Conservation (phyloP, 192 early-diverging fungal species). For the Coemansia pectinata region DNA sequence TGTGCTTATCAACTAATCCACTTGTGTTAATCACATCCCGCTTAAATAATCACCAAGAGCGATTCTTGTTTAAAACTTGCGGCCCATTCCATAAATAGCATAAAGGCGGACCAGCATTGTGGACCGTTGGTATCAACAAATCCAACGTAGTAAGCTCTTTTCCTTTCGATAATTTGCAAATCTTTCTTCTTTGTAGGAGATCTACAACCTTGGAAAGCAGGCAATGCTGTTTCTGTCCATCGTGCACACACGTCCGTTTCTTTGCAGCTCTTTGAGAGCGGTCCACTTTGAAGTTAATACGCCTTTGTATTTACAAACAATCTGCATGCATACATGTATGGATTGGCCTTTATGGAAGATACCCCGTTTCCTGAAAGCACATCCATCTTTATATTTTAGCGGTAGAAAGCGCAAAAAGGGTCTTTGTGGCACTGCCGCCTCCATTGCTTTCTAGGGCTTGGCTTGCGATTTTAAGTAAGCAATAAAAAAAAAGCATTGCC, state of each 20-base stretch:
- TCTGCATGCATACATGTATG: background rate
- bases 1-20: background rate
- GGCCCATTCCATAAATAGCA: background rate
- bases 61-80: background rate
- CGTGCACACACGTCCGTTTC: background rate
- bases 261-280: background rate
- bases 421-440: background rate
- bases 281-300: background rate
- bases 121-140: background rate
- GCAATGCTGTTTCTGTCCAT: background rate
- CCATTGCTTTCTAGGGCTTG: background rate
- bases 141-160: background rate
- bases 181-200: constrained; percentile 1
- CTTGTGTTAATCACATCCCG: background rate
- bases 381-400: background rate
- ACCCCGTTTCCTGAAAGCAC: background rate
- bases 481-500: background rate
- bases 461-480: background rate
- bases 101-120: background rate
- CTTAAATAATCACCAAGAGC: background rate
- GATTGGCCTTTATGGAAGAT: background rate
- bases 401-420: background rate
- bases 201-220: background rate
- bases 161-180: background rate
- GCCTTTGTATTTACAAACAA: background rate